Evolutionary conservation across 495 filamentous ascomycete genomes (phyloP), one percentile per base, ranked within the genome.

Genomic region (Thozetella sp.): DNA sequence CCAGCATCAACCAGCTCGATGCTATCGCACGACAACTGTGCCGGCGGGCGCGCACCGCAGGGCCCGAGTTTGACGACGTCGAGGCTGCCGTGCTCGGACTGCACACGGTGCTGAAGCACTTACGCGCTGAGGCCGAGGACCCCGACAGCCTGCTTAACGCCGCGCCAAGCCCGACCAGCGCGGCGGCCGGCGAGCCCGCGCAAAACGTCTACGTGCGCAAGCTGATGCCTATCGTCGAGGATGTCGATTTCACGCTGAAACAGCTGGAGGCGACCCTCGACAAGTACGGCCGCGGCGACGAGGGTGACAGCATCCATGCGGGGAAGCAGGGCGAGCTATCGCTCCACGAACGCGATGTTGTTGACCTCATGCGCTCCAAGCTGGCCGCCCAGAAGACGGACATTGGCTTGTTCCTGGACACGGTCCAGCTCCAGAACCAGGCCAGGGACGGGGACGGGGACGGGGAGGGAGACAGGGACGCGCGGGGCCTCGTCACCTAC

Each of bases 61-160:
- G 73, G 22, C 64, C 76, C 15, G 70, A 70, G 23, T 74, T 79
- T 25, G 71, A 64, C 25, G 65, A 67, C 25, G 46, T 76, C 53
- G 65, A 75, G 15, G 55, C 62, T 25, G 66, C 71, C 30, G 71
- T 85, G 51, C 73, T 72, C 60, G 67, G 65, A 59, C 65, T 87
- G 20, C 72, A 81, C 53, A 76, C 69, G 2, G 78, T 74, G 4
- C 69, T 86, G 11, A 73, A 76, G 30, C 74, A 83, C 53, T 72
- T 87, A 2, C 76, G 76, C 46, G 70, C 72, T 54, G 82, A 85
- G 63, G 69, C 71, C 55, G 72, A 77, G 57, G 79, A 81, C 52
- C 68, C 75, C 12, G 80, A 78, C 48, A 83, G 80, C 23, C 72
- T 75, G 23, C 70, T 85, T 12, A 79, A 74, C 61, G 58, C 52